Conservation (phyloP, 257 asterid species). For the Solanum ossicruentum region DNA sequence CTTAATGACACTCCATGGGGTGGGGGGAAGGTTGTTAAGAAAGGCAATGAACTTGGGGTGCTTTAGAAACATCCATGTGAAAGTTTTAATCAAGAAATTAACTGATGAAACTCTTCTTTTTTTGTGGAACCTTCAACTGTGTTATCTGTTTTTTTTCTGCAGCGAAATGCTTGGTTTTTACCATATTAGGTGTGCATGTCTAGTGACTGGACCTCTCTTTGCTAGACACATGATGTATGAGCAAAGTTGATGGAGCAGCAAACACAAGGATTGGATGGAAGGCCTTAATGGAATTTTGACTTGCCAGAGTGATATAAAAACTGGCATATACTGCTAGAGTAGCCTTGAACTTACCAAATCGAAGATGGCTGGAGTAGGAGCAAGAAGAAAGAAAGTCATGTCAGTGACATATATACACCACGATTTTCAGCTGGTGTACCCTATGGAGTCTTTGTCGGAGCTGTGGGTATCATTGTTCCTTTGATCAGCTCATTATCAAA, state of each 20-base stretch:
- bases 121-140: neutral
- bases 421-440: slow-evolving; percentile 20
- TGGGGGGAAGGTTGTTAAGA: neutral
- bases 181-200: slow-evolving; percentile 26
- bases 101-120: neutral
- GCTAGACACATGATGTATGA: slow-evolving; percentile 23
- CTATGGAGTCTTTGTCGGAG: slow-evolving; percentile 9
- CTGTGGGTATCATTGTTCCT: slow-evolving; percentile 21
- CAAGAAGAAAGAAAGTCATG: slow-evolving; percentile 22
- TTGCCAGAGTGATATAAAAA: slow-evolving; percentile 22
- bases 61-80: neutral
- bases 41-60: neutral
- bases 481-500: slow-evolving; percentile 32
- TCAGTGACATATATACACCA: slow-evolving; percentile 25
- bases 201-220: slow-evolving; percentile 27
- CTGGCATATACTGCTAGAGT: slow-evolving; percentile 39
- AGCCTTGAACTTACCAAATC: slow-evolving; percentile 25
- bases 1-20: neutral
- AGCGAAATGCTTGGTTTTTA: slow-evolving; percentile 23
- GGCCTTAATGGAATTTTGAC: slow-evolving; percentile 21
- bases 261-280: slow-evolving; percentile 18
- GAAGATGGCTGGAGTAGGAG: slow-evolving; percentile 28
- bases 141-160: slow-evolving; percentile 13
- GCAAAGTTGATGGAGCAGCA: slow-evolving; percentile 27
- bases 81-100: neutral